Percentiles rank a stretch among this genome's conserved stretches.
Evolutionary conservation across 345 rosid species (phyloP).

Genomic region (Populus ilicifolia): DNA sequence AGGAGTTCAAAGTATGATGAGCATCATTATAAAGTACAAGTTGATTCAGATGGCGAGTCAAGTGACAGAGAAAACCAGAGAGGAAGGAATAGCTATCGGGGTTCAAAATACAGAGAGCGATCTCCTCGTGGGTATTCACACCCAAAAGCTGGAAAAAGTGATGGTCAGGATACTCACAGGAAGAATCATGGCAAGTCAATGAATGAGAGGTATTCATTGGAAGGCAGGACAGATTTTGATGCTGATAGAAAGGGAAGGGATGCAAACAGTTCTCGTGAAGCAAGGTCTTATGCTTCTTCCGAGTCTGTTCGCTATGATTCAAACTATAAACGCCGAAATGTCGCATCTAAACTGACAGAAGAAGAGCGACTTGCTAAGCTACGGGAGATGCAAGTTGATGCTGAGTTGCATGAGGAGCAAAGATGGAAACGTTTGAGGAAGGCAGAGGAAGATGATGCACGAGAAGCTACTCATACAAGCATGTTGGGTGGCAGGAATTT

Average conservation of each 20-base stretch:
- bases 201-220: constrained; percentile 29
- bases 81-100: constrained; percentile 27
- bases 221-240: constrained; percentile 19
- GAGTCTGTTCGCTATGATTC: constrained; percentile 23
- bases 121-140: constrained; percentile 26
- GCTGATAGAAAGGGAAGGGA: constrained; percentile 20
- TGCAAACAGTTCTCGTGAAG: not conserved
- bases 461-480: constrained; percentile 48
- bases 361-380: constrained; percentile 83
- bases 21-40: constrained; percentile 20
- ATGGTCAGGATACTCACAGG: constrained; percentile 24
- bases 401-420: constrained; percentile 86
- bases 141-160: constrained; percentile 24
- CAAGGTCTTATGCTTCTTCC: constrained; percentile 13
- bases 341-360: constrained; percentile 64
- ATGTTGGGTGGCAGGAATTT: constrained; percentile 57
- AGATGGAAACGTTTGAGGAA: constrained; percentile 86
- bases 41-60: constrained; percentile 40
- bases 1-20: constrained; percentile 27
- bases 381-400: constrained; percentile 75
- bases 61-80: constrained; percentile 28
- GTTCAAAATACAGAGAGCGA: constrained; percentile 28
- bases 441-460: constrained; percentile 73
- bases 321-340: constrained; percentile 33
- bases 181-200: constrained; percentile 36